Percentiles rank a stretch among this genome's conserved stretches.
phyloP scores from a whole-genome alignment of 1,284 basidiomycete genomes.

The Trichosporon coremiiforme region DNA sequence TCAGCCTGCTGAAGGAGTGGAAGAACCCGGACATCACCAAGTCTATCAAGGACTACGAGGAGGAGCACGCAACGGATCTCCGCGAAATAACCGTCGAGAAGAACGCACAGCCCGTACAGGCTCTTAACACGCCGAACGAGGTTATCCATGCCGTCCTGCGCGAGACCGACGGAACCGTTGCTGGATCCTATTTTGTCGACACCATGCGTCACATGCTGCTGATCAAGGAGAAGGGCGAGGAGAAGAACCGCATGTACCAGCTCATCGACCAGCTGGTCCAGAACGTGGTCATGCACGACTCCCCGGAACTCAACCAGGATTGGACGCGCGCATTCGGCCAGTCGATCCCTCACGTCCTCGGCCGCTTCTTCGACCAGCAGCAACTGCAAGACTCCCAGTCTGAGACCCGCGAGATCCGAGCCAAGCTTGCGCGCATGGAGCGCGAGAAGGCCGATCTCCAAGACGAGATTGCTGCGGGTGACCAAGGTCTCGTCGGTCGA shows the following conservation, averaged over 20 bases:
- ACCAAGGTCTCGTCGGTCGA: constrained; percentile 79
- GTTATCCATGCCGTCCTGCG: constrained; percentile 80
- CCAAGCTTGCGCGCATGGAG: constrained; percentile 58
- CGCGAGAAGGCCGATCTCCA: constrained; percentile 63
- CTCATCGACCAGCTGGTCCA: constrained; percentile 91
- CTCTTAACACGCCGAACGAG: constrained; percentile 79
- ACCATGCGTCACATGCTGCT: constrained; percentile 90
- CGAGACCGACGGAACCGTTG: constrained; percentile 73
- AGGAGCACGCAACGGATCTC: constrained; percentile 76
- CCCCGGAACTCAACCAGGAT: constrained; percentile 68
- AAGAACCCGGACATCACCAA: constrained; percentile 64
- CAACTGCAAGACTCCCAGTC: constrained; percentile 74
- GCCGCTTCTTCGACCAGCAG: constrained; percentile 89
- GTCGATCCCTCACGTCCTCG: constrained; percentile 84
- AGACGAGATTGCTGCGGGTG: constrained; percentile 75
- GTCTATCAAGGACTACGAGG: constrained; percentile 69
- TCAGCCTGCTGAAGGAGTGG: constrained; percentile 72
- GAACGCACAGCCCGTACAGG: constrained; percentile 63
- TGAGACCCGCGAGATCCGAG: constrained; percentile 72
- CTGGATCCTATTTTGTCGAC: constrained; percentile 83
- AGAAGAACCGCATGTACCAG: constrained; percentile 84
- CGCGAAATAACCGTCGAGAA: constrained; percentile 73
- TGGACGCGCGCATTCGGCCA: constrained; percentile 84
- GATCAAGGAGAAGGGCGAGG: constrained; percentile 82
- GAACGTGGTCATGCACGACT: constrained; percentile 85